These are phyloP conservation scores for Taphrina deformans DNA, from an alignment of 1,139 yeast species.

Conservation along the genomic window DNA sequence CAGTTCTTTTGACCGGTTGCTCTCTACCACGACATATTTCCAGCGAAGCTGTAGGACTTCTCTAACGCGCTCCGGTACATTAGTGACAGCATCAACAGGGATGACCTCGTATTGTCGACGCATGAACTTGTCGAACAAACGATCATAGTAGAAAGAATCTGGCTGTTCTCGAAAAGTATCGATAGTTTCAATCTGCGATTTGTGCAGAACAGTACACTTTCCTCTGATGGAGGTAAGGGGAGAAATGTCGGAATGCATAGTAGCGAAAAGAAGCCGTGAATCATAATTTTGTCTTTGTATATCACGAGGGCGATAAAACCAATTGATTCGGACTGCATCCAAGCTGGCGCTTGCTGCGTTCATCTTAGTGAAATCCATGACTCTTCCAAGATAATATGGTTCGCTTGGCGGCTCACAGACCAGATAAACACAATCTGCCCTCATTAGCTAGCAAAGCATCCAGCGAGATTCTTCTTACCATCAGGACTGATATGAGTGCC, in stretches of 20 bases:
- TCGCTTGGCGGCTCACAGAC: constrained; percentile 94
- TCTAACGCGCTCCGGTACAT: constrained; percentile 62
- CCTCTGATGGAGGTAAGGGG: constrained; percentile 80
- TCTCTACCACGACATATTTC: constrained; percentile 73
- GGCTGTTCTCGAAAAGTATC: constrained; percentile 61
- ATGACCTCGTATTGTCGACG: constrained; percentile 77
- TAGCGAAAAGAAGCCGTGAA: constrained; percentile 74
- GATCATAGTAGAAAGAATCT: constrained; percentile 78
- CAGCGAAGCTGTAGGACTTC: constrained; percentile 66
- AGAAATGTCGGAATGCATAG: constrained; percentile 84
- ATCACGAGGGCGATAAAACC: constrained; percentile 91
- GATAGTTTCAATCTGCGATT: constrained; percentile 61
- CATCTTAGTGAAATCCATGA: constrained; percentile 64
- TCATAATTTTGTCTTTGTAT: constrained; percentile 67
- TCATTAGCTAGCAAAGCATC: neutral
- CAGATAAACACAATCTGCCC: constrained; percentile 70
- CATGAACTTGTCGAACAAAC: constrained; percentile 83
- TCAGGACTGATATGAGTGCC: neutral
- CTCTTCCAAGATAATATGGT: constrained; percentile 84
- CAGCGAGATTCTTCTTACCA: neutral
- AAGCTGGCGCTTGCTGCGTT: constrained; percentile 50
- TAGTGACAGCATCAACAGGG: constrained; percentile 57
- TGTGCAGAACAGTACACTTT: constrained; percentile 65
- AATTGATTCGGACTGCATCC: constrained; percentile 70
- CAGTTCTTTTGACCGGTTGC: constrained; percentile 65